phyloP scores from a whole-genome alignment of 352 stramenopile species.

The Phytophthora ohioensis region DNA sequence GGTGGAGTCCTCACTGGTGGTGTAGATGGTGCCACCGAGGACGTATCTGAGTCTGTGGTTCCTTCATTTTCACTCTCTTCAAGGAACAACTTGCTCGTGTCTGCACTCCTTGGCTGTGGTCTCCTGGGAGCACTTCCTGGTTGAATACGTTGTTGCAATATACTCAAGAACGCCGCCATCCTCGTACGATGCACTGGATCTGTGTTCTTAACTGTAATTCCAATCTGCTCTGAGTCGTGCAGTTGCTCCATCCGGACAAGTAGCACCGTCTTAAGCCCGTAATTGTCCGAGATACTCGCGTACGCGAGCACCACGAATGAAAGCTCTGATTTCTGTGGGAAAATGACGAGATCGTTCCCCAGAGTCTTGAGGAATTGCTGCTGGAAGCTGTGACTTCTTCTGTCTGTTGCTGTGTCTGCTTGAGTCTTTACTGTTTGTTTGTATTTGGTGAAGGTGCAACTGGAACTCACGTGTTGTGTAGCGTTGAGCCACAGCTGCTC shows the following conservation, averaged over 20 bases:
- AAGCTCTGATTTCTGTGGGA: slow-evolving; percentile 35
- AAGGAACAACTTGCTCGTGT: slow-evolving; percentile 66
- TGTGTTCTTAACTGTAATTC: slow-evolving; percentile 73
- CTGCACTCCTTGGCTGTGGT: slow-evolving; percentile 46
- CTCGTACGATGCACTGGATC: slow-evolving; percentile 61
- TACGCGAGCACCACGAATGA: slow-evolving; percentile 70
- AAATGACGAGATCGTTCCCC: slow-evolving; percentile 67
- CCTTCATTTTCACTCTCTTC: slow-evolving; percentile 56
- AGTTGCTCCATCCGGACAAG: slow-evolving; percentile 75
- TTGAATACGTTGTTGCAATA: slow-evolving; percentile 74
- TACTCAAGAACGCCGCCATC: slow-evolving; percentile 58
- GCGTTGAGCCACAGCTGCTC: slow-evolving; percentile 68
- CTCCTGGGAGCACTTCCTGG: slow-evolving; percentile 51
- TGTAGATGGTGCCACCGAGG: slow-evolving; percentile 25
- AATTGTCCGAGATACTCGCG: slow-evolving; percentile 55
- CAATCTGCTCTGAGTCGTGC: slow-evolving; percentile 72
- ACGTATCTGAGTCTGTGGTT: slow-evolving; percentile 40
- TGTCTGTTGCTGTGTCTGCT: background rate
- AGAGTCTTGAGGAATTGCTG: slow-evolving; percentile 59
- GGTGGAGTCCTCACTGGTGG: slow-evolving; percentile 23
- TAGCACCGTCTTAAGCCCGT: slow-evolving; percentile 56
- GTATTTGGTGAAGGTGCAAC: slow-evolving; percentile 64
- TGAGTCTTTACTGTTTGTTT: slow-evolving; percentile 5
- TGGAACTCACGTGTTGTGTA: slow-evolving; percentile 60
- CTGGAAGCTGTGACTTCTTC: slow-evolving; percentile 43